Evolutionary conservation across 139 green algal species (phyloP), one percentile per base, ranked within the genome.

Genomic region (Eudorina sp.): DNA sequence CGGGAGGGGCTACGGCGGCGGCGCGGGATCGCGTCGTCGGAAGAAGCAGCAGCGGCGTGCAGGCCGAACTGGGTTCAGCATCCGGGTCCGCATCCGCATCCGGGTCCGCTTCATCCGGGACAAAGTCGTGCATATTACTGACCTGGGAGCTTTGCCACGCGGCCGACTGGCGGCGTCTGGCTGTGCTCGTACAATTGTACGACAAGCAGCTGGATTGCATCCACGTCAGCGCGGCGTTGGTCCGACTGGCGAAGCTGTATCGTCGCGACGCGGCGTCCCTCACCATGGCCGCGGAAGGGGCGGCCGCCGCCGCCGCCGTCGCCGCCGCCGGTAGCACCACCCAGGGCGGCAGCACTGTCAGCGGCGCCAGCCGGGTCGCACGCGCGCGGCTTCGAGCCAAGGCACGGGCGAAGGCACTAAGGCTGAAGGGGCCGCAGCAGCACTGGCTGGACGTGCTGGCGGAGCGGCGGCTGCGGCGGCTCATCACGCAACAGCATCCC

Each of bases 171-270:
- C 80, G 62, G 40, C 41, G 43, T 29, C 7, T 86, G 27, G 58
- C 80, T 14, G 60, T 48, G 43, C 82, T 93, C 85, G 29, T 93
- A 29, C 21, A 66, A 18, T 18, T 55, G 45, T 53, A 79, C 40
- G 3, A 23, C 25, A 19, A 79, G 7, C 70, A 53, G 41, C 40
- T 93, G 34, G 83, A 91, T 11, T 27, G 75, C 21, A 80, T 91
- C 23, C 90, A 91, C 70, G 60, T 91, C 23, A 62, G 75, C 34
- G 87, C 90, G 3, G 83, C 84, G 36, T 72, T 89, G 25, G 83
- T 88, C 21, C 83, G 84, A 60, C 87, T 93, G 38, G 90, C 84
- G 16, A 48, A 74, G 69, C 81, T 91, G 58, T 45, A 88, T 53
- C 43, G 45, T 9, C 1, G 38, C 0, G 51, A 66, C 41, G 55